Conservation (phyloP, 2,329 filamentous ascomycete genomes). For the Fusarium tupiense region DNA sequence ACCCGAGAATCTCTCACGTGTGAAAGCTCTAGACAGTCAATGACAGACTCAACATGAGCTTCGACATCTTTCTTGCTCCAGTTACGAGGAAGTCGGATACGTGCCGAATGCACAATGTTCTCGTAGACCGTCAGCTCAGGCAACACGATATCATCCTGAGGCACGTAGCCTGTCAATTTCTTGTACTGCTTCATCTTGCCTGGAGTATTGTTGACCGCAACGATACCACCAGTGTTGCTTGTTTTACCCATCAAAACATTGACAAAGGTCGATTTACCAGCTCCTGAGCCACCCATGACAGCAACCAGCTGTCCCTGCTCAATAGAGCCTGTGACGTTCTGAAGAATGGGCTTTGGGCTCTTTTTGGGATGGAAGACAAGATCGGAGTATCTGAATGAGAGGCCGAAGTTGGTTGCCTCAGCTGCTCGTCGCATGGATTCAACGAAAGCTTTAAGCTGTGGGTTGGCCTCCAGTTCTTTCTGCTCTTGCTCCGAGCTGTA, state of each 20-base stretch:
- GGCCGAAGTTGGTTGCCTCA: conserved; percentile 60
- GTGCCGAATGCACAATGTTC: conserved; percentile 69
- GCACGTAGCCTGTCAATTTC: conserved; percentile 70
- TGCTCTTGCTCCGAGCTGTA: conserved; percentile 38
- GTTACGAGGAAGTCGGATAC: conserved; percentile 61
- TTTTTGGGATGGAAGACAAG: conserved; percentile 60
- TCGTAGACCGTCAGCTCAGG: conserved; percentile 69
- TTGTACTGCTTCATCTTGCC: conserved; percentile 62
- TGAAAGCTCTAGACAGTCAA: conserved; percentile 62
- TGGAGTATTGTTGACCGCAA: conserved; percentile 63
- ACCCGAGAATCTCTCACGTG: conserved; percentile 63
- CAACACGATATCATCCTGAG: conserved; percentile 69
- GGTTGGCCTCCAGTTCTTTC: conserved; percentile 30
- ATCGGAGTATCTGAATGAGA: conserved; percentile 63
- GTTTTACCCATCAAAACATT: conserved; percentile 70
- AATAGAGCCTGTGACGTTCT: conserved; percentile 64
- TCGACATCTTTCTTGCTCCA: conserved; percentile 62
- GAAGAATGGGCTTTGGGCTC: conserved; percentile 57
- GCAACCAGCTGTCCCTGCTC: conserved; percentile 64
- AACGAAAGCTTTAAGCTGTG: conserved; percentile 60
- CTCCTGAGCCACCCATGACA: conserved; percentile 69
- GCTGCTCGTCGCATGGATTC: conserved; percentile 63
- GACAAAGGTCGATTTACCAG: conserved; percentile 68
- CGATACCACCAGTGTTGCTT: conserved; percentile 59
- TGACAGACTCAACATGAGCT: conserved; percentile 64